Percentiles rank a stretch among this genome's conserved stretches.
phyloP scores from a whole-genome alignment of 768 basidiomycete genomes.

The Mycena kentingensis region DNA sequence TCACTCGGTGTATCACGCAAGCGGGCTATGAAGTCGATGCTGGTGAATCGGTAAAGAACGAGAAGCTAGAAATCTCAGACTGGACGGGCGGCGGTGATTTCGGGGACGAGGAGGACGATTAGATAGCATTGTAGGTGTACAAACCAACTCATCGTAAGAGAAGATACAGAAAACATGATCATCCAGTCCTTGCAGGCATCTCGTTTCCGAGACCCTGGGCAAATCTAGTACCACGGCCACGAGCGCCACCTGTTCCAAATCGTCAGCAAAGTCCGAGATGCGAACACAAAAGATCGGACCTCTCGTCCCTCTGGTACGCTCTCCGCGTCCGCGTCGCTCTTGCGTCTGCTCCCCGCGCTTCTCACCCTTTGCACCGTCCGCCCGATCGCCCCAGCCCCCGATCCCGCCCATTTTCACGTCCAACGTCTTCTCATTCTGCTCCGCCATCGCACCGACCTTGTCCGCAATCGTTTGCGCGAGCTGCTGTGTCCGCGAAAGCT shows the following conservation, averaged over 20 bases:
- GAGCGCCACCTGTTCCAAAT: conserved; percentile 52
- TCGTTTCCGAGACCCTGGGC: conserved; percentile 82
- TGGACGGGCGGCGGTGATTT: conserved; percentile 41
- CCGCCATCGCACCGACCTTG: conserved; percentile 80
- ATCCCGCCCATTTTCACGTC: conserved; percentile 80
- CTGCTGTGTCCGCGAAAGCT: conserved; percentile 85
- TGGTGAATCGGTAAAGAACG: conserved; percentile 56
- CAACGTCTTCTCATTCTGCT: conserved; percentile 89
- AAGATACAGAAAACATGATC: conserved; percentile 14
- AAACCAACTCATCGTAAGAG: conserved; percentile 2
- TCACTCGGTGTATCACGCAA: conserved; percentile 71
- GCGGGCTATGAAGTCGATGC: conserved; percentile 73
- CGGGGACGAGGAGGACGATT: conserved; percentile 31
- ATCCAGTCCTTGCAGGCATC: conserved; percentile 53
- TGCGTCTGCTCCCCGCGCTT: conserved; percentile 80
- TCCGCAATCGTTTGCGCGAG: conserved; percentile 89
- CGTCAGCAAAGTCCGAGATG: not conserved
- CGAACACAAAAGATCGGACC: conserved; percentile 41
- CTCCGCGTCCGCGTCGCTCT: conserved; percentile 75
- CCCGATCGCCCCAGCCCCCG: conserved; percentile 65
- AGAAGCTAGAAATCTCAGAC: conserved; percentile 58
- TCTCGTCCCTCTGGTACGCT: conserved; percentile 62
- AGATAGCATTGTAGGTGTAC: conserved; percentile 6
- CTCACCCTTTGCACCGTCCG: conserved; percentile 71
- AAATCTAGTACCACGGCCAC: conserved; percentile 79